Base-by-base conservation (phyloP, 495 filamentous ascomycete genomes). In the Xylaria intraflava region DNA sequence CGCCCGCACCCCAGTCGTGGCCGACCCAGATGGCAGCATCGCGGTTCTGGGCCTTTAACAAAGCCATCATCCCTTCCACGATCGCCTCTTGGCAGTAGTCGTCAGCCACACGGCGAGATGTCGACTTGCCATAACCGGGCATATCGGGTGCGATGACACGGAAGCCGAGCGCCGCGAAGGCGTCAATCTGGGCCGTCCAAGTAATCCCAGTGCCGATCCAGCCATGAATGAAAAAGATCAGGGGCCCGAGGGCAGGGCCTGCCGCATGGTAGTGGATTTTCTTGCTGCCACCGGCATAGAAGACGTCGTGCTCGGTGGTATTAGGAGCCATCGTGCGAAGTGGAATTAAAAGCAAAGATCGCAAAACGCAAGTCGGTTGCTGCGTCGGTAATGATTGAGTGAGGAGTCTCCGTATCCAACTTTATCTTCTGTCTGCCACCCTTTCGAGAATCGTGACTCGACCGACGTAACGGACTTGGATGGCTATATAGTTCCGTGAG, bases 1-100 rank as follows among this genome's bases (percentile, higher is more conserved):
- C 31, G 14, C 11, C 46, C 12, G 46, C 46, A n/a, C 46, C 46
- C 46, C 46, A 49, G 46, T 49, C 46, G 46, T 38, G 46, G 12
- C 11, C 46, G 4, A 49, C 46, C 46, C 46, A 49, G 11, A 49
- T 24, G 22, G 33, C 46, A 20, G 45, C 33, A 23, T 22, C 1
- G 22, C 46, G 46, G 19, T 23, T 12, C 22, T 38, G 12, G 0
- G 46, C 46, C 3, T 22, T 14, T 12, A 49, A 33, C 1, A 49
- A 33, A 9, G 33, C 46, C 20, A 38, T 14, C 46, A 49, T 49
- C 11, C 46, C 46, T 14, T 49, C 31, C 7, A 49, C 46, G 23
- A 49, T 22, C 12, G 46, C 46, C 33, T 49, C 46, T 22, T 49
- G 46, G 33, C 19, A 17, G 33, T 49, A 49, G 23, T 38, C 46